Base-by-base conservation (phyloP, 352 stramenopile species). In the Globisporangium orthogonon region DNA sequence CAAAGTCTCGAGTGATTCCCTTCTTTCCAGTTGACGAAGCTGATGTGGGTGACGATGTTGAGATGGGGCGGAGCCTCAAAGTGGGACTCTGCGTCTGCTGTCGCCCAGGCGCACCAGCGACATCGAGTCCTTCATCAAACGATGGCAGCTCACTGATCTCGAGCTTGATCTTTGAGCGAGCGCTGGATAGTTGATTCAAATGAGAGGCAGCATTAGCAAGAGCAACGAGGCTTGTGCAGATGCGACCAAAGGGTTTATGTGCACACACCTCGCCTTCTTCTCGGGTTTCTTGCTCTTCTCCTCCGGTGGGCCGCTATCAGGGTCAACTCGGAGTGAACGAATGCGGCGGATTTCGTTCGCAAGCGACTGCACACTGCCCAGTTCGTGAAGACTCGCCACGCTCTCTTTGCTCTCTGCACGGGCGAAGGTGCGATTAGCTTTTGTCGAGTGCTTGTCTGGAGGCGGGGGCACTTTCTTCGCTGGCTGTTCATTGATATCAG, bases 281-380 rank as follows among this genome's bases (percentile, higher is more conserved):
- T 88, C 78, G 0, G 63, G 60, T 6, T 68, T 63, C 54, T 68
- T 73, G 4, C 56, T 37, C 39, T 76, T 83, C 6, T 84, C 72
- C 18, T 83, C 65, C 2, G 7, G 5, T 18, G 55, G 14, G 35
- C 48, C 58, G n/a, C 65, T 65, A 11, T 70, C 64, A 4, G 33
- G 29, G 33, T 88, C 79, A 0, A 40, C 69, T 4, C 74, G 67
- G 56, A 85, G 68, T 1, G 83, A 93, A 30, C 80, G 69, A 45
- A 93, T 88, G 14, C 80, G 78, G 0, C 83, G 65, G 45, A 93
- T 91, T 52, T 93, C 83, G 62, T 89, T 88, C 23, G 83, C 83
- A 15, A 93, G 60, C 15, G 80, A 88, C 60, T 93, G 80, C 29
- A 93, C 83, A 30, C 80, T 93, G n/a, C 75, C 70, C 14, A 88